A percentile compares a stretch with the other conserved stretches of the same genome.
phyloP scores from a whole-genome alignment of 495 filamentous ascomycete genomes.

The Tricharina praecox region DNA sequence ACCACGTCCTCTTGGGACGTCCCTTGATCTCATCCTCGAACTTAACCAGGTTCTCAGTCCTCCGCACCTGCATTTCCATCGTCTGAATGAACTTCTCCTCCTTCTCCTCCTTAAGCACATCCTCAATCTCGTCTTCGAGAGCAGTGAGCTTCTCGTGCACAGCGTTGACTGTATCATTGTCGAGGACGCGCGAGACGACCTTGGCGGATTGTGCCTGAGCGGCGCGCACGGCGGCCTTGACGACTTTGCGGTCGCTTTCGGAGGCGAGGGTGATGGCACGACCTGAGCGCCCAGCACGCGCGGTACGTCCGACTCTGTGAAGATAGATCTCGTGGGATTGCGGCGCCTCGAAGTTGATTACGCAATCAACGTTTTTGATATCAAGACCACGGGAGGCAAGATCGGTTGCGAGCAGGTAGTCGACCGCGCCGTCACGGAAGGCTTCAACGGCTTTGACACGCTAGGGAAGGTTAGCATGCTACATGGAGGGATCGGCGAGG shows the following conservation, averaged over 20 bases:
- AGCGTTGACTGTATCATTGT: constrained; percentile 47
- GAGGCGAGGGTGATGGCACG: constrained; percentile 83
- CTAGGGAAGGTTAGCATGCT: constrained; percentile 32
- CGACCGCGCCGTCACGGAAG: constrained; percentile 69
- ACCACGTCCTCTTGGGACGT: constrained; percentile 86
- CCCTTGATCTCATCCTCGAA: constrained; percentile 77
- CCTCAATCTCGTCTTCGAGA: constrained; percentile 66
- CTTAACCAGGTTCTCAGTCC: constrained; percentile 76
- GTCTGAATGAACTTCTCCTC: constrained; percentile 67
- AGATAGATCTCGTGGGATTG: constrained; percentile 92
- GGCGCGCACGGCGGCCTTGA: constrained; percentile 71
- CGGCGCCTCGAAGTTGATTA: constrained; percentile 95
- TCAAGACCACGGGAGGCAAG: constrained; percentile 91
- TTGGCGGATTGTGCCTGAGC: constrained; percentile 71
- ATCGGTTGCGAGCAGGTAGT: constrained; percentile 85
- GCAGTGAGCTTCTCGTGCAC: constrained; percentile 51
- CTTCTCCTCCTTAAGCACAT: constrained; percentile 77
- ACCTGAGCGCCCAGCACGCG: constrained; percentile 82
- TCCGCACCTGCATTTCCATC: constrained; percentile 73
- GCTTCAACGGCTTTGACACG: constrained; percentile 80
- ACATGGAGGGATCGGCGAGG: not conserved
- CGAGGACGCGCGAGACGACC: constrained; percentile 64
- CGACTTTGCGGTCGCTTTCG: constrained; percentile 83
- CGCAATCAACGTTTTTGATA: constrained; percentile 88
- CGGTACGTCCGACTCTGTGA: constrained; percentile 90